Percentiles rank a stretch among this genome's conserved stretches.
Conservation (phyloP, 441 rosid species). For the Sinapis alba region DNA sequence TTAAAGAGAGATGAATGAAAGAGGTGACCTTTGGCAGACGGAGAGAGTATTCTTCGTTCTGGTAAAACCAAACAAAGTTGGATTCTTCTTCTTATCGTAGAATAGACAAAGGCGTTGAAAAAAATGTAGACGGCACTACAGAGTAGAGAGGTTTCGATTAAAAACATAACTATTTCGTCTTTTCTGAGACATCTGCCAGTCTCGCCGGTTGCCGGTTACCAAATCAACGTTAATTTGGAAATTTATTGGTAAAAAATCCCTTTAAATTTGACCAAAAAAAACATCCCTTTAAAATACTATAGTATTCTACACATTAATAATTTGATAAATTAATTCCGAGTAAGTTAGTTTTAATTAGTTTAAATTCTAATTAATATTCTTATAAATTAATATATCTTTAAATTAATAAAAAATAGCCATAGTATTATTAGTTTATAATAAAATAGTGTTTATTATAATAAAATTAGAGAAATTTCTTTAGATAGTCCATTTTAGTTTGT, state of each 20-base stretch:
- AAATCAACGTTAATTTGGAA: slow-evolving; percentile 11
- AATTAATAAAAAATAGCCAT: no score
- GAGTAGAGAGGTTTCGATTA: background rate
- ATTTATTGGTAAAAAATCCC: background rate
- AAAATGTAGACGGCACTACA: background rate
- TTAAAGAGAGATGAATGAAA: background rate
- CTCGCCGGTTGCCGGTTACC: slow-evolving; percentile 22
- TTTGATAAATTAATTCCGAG: no score
- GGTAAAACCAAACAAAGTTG: background rate
- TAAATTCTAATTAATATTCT: no score
- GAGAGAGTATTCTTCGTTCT: background rate
- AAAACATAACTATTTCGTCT: slow-evolving; percentile 14
- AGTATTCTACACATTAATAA: no score
- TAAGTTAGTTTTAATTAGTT: no score
- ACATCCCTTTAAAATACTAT: no score
- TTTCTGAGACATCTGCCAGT: slow-evolving; percentile 17
- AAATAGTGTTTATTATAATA: no score
- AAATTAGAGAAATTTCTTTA: no score
- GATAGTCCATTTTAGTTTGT: no score
- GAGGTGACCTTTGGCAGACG: background rate
- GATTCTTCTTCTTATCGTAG: background rate
- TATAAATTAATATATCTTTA: no score
- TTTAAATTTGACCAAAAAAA: no score
- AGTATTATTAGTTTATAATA: no score
- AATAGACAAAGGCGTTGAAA: background rate